These are phyloP conservation scores for Bryoglossum gracile DNA, from an alignment of 495 filamentous ascomycete genomes.

Conservation along the genomic window DNA sequence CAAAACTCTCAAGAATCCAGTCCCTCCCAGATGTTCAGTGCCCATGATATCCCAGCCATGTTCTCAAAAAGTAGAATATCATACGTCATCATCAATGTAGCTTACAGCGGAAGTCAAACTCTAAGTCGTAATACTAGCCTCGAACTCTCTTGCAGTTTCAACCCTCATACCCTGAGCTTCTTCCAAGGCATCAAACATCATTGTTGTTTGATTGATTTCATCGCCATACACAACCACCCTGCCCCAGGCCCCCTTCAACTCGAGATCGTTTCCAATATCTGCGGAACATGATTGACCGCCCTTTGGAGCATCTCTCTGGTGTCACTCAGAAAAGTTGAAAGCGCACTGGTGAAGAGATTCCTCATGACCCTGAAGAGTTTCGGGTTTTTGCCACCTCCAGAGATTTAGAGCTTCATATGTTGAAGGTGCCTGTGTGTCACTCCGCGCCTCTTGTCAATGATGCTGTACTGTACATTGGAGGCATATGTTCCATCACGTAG, in stretches of 20 bases:
- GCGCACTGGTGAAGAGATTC: neutral
- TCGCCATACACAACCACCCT: neutral
- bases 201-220: neutral
- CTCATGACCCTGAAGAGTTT: constrained; percentile 6
- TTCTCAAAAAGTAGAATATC: too few relatives aligned
- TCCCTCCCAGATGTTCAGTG: too few relatives aligned
- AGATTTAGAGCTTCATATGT: constrained; percentile 1
- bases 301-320: constrained; percentile 1
- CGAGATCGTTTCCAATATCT: constrained; percentile 6
- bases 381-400: constrained; percentile 3
- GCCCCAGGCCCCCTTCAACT: neutral
- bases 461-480: constrained; percentile 2
- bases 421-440: neutral
- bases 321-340: neutral
- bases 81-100: too few relatives aligned
- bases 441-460: neutral
- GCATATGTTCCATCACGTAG: constrained; percentile 5
- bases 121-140: neutral
- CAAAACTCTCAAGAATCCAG: too few relatives aligned
- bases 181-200: constrained; percentile 1
- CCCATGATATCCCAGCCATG: too few relatives aligned
- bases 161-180: neutral
- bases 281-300: neutral
- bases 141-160: neutral
- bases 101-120: neutral